These are phyloP conservation scores for Syzygium malaccense DNA, from an alignment of 441 rosid species.

Conservation along the genomic window DNA sequence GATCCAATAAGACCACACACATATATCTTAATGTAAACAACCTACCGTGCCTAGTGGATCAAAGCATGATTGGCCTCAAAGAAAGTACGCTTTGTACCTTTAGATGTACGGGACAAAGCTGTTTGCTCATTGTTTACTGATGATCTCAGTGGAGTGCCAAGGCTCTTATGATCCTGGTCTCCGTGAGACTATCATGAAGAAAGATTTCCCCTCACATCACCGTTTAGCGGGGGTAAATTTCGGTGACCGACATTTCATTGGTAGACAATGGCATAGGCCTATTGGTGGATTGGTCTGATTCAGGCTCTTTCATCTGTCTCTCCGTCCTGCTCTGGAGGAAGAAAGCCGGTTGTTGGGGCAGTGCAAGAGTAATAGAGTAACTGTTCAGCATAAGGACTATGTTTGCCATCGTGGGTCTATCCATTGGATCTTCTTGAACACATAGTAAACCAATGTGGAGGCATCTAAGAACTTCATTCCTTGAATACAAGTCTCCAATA, in stretches of 20 bases:
- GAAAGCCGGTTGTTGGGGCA: background rate
- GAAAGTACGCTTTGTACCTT: no score
- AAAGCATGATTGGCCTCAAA: no score
- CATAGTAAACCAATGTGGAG: background rate
- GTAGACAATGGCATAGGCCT: background rate
- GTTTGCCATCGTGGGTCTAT: background rate
- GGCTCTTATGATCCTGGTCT: background rate
- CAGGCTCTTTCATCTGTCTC: background rate
- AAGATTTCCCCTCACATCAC: background rate
- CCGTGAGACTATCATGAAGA: background rate
- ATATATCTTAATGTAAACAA: background rate
- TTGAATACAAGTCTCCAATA: background rate
- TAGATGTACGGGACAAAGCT: background rate
- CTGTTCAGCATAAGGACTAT: background rate
- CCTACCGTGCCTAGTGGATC: background rate
- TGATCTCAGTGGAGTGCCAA: rapidly evolving
- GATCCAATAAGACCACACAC: background rate
- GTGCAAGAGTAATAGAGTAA: background rate
- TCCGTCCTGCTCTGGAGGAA: background rate
- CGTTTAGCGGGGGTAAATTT: background rate
- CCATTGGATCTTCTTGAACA: background rate
- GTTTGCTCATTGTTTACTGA: background rate
- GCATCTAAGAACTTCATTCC: background rate
- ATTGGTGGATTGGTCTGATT: rapidly evolving
- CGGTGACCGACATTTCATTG: background rate